phyloP scores from a whole-genome alignment of 1,139 yeast genomes.

The Scheffersomyces illinoinensis region DNA sequence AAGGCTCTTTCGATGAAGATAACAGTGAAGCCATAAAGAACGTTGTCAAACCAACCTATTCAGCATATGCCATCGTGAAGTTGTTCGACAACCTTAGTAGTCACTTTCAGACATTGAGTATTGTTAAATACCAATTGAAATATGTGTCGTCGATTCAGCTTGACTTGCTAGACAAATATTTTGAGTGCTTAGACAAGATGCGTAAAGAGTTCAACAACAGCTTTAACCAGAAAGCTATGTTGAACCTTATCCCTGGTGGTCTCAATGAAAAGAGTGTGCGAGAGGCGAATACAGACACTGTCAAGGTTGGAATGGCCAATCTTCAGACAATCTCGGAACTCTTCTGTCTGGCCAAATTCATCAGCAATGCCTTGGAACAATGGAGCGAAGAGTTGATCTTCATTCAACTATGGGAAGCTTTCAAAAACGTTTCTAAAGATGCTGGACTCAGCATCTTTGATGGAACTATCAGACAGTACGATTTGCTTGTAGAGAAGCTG shows the following conservation, averaged over 20 bases:
- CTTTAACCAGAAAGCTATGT: constrained; percentile 36
- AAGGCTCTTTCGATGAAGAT: constrained; percentile 32
- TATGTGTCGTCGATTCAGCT: constrained; percentile 73
- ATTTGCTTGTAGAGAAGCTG: constrained; percentile 37
- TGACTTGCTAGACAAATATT: constrained; percentile 60
- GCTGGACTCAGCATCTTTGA: constrained; percentile 54
- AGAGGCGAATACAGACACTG: constrained; percentile 31
- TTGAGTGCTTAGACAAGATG: constrained; percentile 48
- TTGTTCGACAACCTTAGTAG: constrained; percentile 67
- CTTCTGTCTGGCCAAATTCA: constrained; percentile 59
- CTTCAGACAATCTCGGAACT: constrained; percentile 58
- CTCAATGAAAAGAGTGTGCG: constrained; percentile 28
- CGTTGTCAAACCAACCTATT: constrained; percentile 59
- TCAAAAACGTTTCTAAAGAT: constrained; percentile 27
- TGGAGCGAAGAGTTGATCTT: constrained; percentile 72
- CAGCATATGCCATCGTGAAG: constrained; percentile 62
- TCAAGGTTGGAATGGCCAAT: constrained; percentile 46
- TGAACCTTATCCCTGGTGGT: constrained; percentile 40
- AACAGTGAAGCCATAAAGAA: constrained; percentile 18
- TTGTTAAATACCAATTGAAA: constrained; percentile 65
- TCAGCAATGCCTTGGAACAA: constrained; percentile 50
- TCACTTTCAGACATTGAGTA: constrained; percentile 56
- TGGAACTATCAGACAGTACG: constrained; percentile 49
- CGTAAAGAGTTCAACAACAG: constrained; percentile 49
- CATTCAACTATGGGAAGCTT: constrained; percentile 58